Base-by-base conservation (phyloP, 176 grass and related monocot genomes). In the Eremochloa ophiuroides region DNA sequence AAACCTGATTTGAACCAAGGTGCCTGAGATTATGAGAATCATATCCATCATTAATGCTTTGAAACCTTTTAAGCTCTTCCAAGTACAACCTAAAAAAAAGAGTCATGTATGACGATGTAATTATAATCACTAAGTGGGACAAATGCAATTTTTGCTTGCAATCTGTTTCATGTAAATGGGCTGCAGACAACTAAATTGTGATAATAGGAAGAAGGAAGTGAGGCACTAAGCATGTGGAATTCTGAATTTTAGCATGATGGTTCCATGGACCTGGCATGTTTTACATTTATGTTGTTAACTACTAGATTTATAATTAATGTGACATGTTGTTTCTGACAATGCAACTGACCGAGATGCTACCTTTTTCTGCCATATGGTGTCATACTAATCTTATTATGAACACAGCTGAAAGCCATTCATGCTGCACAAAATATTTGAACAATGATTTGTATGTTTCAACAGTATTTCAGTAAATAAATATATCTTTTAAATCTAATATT, bases 141-240 rank as follows among this genome's bases (percentile, higher is more conserved):
- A 0, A 1, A 44, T 5, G 22, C 6, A 42, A 16, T 15, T 82
- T 80, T 69, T 76, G 10, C 43, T 63, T 87, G 22, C 42, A 17
- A 16, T 72, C 46, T 78, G 34, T 82, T 82, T 82, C 63, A 13
- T 40, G 42, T 64, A 78, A 41, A 82, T 71, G 15, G 14, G 26
- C 28, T 33, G 2, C 16, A 18, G 65, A 35, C 16, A 77, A 26
- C 11, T 23, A 43, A 22, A 82, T 10, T 62, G 17, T 26, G 4
- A 50, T 26, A 34, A 23, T 72, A 80, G 12, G 56, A 79, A 38
- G 17, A 69, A 71, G 41, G 40, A 71, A 29, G 13, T 28, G 69
- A 70, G 3, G 27, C 40, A 69, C 73, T 63, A 30, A 30, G 22
- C 53, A 62, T 40, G 18, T 63, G 47, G 56, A 72, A 56, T 4